Evolutionary conservation across 192 early-diverging fungal species (phyloP).

Genomic region (Gaertneriomyces sp.): DNA sequence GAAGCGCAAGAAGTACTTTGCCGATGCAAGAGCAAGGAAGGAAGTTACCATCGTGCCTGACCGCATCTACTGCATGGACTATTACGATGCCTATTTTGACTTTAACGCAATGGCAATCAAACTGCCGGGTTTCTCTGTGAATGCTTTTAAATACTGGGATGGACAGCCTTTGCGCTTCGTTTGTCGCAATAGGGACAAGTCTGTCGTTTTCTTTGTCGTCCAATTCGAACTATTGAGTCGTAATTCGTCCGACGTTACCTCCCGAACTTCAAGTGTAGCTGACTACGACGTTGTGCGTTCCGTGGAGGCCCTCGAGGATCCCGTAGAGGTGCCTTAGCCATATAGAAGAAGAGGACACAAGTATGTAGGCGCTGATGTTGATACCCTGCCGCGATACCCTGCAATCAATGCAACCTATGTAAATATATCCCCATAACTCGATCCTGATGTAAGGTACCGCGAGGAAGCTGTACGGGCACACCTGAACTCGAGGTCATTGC

Average conservation of each 20-base stretch:
- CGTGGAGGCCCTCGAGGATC: slow-evolving; percentile 1
- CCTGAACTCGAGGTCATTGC: too few species aligned
- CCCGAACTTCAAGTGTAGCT: neutral
- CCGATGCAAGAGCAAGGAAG: slow-evolving; percentile 10
- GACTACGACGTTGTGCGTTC: neutral
- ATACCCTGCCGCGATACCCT: too few species aligned
- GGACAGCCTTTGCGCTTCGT: slow-evolving; percentile 43
- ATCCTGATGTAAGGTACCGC: too few species aligned
- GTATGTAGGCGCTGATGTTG: too few species aligned
- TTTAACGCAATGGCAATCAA: slow-evolving; percentile 29
- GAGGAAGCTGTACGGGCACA: too few species aligned
- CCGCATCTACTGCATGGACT: slow-evolving; percentile 39
- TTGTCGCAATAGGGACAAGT: slow-evolving; percentile 21
- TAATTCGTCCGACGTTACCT: neutral
- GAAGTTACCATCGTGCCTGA: slow-evolving; percentile 21
- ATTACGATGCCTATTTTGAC: slow-evolving; percentile 46
- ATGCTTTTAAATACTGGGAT: slow-evolving; percentile 39
- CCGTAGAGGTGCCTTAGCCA: neutral
- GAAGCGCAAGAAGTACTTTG: slow-evolving; percentile 40
- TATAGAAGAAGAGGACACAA: too few species aligned
- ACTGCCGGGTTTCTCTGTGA: slow-evolving; percentile 41
- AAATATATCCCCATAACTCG: too few species aligned
- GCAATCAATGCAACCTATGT: too few species aligned
- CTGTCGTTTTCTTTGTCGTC: slow-evolving; percentile 30
- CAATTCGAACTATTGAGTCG: slow-evolving; percentile 32